A percentile compares a stretch with the other conserved stretches of the same genome.
Conservation (phyloP, 192 early-diverging fungal genomes). For the Backusella tuberculispora region DNA sequence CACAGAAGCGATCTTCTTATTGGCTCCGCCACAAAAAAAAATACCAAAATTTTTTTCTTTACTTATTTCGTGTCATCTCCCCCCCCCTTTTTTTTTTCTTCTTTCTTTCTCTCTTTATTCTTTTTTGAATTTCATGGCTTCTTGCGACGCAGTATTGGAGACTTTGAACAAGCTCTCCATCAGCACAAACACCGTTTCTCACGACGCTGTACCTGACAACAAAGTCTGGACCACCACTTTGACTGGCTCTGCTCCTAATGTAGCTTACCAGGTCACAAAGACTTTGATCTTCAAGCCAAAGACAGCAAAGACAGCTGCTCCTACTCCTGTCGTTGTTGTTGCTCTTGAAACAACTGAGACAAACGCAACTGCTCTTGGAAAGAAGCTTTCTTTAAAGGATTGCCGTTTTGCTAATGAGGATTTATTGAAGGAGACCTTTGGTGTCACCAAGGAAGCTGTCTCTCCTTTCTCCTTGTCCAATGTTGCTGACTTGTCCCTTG, state of each 20-base stretch:
- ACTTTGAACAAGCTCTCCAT: conserved; percentile 38
- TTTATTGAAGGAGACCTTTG: conserved; percentile 57
- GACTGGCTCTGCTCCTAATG: conserved; percentile 24
- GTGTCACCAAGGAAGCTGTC: conserved; percentile 59
- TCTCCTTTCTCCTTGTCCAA: conserved; percentile 77
- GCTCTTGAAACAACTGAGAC: conserved; percentile 59
- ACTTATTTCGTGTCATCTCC: neutral
- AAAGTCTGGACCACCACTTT: conserved; percentile 60
- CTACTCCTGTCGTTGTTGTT: conserved; percentile 66
- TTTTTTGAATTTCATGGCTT: conserved; percentile 22
- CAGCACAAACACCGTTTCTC: conserved; percentile 46
- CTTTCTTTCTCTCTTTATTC: neutral
- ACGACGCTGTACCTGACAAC: conserved; percentile 59
- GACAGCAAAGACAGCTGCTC: conserved; percentile 63
- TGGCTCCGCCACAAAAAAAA: conserved; percentile 12
- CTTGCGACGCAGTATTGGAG: conserved; percentile 25
- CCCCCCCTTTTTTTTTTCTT: neutral
- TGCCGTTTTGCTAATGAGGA: conserved; percentile 75
- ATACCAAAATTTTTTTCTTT: conserved; percentile 6
- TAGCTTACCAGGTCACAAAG: conserved; percentile 56
- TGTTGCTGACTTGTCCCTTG: conserved; percentile 59
- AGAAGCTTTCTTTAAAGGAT: conserved; percentile 67
- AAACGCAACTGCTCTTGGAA: conserved; percentile 53
- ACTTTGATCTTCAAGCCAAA: conserved; percentile 85
- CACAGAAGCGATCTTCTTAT: neutral